Evolutionary conservation across 2,329 filamentous ascomycete genomes (phyloP).

Genomic region (Stemphylium beticola): DNA sequence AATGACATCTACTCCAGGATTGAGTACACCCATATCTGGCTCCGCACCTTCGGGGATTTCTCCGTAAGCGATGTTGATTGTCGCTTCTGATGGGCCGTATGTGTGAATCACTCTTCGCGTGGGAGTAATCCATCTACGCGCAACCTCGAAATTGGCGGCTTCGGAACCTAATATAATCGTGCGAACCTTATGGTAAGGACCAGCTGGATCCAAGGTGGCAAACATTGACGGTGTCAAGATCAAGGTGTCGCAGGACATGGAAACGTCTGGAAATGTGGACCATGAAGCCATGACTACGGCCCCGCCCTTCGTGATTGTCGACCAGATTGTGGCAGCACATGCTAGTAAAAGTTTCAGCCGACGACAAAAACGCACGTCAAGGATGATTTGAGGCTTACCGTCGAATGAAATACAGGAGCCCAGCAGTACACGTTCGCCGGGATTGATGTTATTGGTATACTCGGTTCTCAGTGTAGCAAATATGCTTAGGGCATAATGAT

Average conservation of each 20-base stretch:
- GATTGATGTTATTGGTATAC: background rate
- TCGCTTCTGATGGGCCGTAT: constrained; percentile 19
- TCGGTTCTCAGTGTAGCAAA: background rate
- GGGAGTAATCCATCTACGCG: constrained; percentile 6
- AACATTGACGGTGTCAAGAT: constrained; percentile 17
- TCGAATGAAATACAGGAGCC: constrained; percentile 9
- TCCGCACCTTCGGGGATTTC: constrained; percentile 9
- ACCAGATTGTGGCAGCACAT: constrained; percentile 3
- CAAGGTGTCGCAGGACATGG: constrained; percentile 5
- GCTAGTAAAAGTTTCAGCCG: no score
- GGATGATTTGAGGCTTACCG: no score
- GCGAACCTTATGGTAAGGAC: constrained; percentile 7
- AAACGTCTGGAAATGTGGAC: constrained; percentile 11
- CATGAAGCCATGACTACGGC: constrained; percentile 11
- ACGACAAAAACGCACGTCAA: no score
- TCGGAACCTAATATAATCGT: constrained; percentile 10
- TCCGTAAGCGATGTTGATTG: constrained; percentile 5
- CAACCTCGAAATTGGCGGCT: constrained; percentile 1
- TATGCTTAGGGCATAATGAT: constrained; percentile 4
- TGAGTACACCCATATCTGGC: constrained; percentile 7
- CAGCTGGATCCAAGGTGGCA: constrained; percentile 4
- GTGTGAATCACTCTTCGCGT: constrained; percentile 7
- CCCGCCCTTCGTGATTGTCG: constrained; percentile 2
- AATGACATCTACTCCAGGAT: constrained; percentile 5
- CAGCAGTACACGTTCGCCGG: constrained; percentile 1